Evolutionary conservation across 2,329 filamentous ascomycete species (phyloP).

Genomic region (Fusarium lyarnte): DNA sequence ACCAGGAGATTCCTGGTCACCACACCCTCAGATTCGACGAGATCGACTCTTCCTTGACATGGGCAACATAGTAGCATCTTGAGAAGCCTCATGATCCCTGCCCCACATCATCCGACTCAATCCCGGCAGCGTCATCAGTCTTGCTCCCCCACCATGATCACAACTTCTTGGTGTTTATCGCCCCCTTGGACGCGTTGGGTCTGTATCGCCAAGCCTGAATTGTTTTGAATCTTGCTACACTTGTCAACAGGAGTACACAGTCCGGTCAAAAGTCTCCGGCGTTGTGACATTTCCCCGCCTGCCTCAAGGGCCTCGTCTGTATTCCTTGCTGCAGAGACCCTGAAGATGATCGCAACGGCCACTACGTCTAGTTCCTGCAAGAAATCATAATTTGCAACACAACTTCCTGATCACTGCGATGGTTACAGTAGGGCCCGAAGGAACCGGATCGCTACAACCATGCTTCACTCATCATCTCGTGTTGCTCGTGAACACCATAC

Average conservation of each 20-base stretch:
- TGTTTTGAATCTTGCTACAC: constrained; percentile 5
- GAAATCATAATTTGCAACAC: background rate
- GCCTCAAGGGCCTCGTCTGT: constrained; percentile 20
- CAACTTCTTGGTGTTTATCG: constrained; percentile 22
- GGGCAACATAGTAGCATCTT: constrained; percentile 35
- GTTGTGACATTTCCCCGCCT: constrained; percentile 11
- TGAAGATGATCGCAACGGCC: constrained; percentile 27
- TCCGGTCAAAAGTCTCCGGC: constrained; percentile 37
- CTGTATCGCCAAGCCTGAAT: constrained; percentile 14
- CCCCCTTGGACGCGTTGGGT: constrained; percentile 30
- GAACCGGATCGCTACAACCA: constrained; percentile 25
- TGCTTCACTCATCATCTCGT: background rate
- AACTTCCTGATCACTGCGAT: background rate
- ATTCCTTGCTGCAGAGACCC: constrained; percentile 26
- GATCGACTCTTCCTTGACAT: constrained; percentile 40
- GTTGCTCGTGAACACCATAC: constrained; percentile 1
- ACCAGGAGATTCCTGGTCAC: constrained; percentile 21
- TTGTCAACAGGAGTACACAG: background rate
- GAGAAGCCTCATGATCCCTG: constrained; percentile 45
- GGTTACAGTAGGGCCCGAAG: constrained; percentile 18
- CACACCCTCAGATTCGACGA: constrained; percentile 37
- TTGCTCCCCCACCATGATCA: constrained; percentile 32
- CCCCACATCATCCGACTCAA: constrained; percentile 44
- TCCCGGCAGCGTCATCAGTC: constrained; percentile 33
- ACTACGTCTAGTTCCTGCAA: constrained; percentile 1